Evolutionary conservation across 352 stramenopile species (phyloP).

Genomic region (Blastocystis sp.): DNA sequence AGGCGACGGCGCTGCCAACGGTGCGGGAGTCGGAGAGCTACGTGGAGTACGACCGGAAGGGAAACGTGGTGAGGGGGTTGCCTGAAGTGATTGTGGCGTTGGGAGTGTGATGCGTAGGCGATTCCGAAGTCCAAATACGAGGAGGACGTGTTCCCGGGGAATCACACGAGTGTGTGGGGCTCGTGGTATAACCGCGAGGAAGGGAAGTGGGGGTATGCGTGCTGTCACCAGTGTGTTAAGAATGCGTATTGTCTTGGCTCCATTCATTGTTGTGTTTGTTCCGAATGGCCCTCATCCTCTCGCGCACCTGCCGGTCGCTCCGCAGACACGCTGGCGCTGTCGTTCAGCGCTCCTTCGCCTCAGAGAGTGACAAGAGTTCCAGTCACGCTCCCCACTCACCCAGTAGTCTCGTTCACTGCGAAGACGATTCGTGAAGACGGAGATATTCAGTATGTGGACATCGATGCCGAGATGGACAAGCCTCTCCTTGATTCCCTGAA

Average conservation of each 20-base stretch:
- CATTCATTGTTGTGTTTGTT: slow-evolving; percentile 62
- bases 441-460: slow-evolving; percentile 55
- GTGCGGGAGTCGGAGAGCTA: slow-evolving; percentile 88
- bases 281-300: neutral
- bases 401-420: neutral
- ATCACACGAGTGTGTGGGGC: slow-evolving; percentile 95
- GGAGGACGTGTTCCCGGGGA: slow-evolving; percentile 92
- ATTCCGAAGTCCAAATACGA: slow-evolving; percentile 93
- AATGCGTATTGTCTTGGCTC: slow-evolving; percentile 72
- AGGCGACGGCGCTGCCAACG: slow-evolving; percentile 81
- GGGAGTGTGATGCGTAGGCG: slow-evolving; percentile 80
- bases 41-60: slow-evolving; percentile 90
- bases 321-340: neutral
- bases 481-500: slow-evolving; percentile 19
- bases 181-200: slow-evolving; percentile 93
- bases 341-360: neutral
- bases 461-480: slow-evolving; percentile 15
- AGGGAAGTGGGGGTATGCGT: slow-evolving; percentile 92
- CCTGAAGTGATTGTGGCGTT: neutral
- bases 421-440: slow-evolving; percentile 57
- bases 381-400: neutral
- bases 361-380: neutral
- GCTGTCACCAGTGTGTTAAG: slow-evolving; percentile 66
- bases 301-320: neutral
- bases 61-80: slow-evolving; percentile 80